phyloP scores from a whole-genome alignment of 2,329 filamentous ascomycete genomes.

The Pseudonectria foliicola region DNA sequence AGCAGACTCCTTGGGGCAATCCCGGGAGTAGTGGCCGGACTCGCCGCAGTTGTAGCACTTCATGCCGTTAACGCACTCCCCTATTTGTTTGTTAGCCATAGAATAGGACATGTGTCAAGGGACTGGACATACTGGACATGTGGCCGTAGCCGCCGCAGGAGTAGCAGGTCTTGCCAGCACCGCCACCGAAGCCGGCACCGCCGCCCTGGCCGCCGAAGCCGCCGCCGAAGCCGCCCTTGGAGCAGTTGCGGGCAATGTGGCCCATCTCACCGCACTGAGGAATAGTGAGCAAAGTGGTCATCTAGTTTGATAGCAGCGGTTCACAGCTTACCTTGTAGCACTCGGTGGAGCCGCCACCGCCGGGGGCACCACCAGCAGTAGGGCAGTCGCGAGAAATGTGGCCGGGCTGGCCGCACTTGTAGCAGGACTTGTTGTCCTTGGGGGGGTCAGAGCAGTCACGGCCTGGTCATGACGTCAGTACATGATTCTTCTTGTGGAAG shows the following conservation, averaged over 20 bases:
- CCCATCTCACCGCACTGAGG: conserved; percentile 80
- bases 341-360: conserved; percentile 51
- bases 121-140: conserved; percentile 69
- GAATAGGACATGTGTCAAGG: neutral
- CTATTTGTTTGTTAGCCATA: conserved; percentile 30
- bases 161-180: conserved; percentile 83
- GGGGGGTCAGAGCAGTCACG: conserved; percentile 85
- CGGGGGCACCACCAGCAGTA: conserved; percentile 41
- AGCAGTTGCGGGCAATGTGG: conserved; percentile 91
- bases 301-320: neutral
- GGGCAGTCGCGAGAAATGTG: conserved; percentile 89
- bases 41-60: conserved; percentile 99
- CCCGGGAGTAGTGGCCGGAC: conserved; percentile 88
- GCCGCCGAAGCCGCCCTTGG: conserved; percentile 53
- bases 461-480: conserved; percentile 41
- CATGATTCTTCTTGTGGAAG: no score
- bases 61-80: conserved; percentile 95
- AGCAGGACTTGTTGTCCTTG: conserved; percentile 77
- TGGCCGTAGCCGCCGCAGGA: conserved; percentile 95
- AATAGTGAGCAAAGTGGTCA: conserved; percentile 2
- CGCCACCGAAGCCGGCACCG: conserved; percentile 42
- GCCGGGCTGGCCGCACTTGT: conserved; percentile 72
- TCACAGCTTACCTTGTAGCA: conserved; percentile 69
- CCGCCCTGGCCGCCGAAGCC: conserved; percentile 39
- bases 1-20: conserved; percentile 88